phyloP scores from a whole-genome alignment of 495 filamentous ascomycete genomes.

The Penicillium cinerascens region DNA sequence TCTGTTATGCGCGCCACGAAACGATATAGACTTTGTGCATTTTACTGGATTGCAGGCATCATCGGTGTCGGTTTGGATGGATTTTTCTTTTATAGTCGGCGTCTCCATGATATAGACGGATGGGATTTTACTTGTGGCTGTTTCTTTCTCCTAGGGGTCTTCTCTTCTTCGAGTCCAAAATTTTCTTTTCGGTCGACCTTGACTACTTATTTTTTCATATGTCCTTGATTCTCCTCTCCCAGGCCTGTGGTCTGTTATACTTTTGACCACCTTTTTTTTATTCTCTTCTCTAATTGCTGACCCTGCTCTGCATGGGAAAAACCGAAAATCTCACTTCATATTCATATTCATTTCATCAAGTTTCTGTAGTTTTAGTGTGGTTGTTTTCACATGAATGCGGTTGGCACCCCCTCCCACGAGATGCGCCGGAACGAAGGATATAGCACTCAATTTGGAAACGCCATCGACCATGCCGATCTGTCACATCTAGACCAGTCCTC shows the following conservation, averaged over 20 bases:
- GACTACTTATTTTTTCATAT: slow-evolving; percentile 14
- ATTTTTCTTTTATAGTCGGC: slow-evolving; percentile 32
- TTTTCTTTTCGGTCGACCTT: slow-evolving; percentile 9
- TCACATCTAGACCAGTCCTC: background rate
- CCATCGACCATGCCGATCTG: background rate
- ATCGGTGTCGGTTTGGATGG: slow-evolving; percentile 28
- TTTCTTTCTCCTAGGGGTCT: slow-evolving; percentile 9
- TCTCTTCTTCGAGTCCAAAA: slow-evolving; percentile 16
- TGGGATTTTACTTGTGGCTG: slow-evolving; percentile 22
- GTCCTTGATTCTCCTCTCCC: slow-evolving; percentile 22
- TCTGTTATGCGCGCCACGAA: slow-evolving; percentile 41
- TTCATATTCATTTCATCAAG: background rate
- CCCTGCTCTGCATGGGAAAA: slow-evolving; percentile 6
- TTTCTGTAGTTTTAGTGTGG: background rate
- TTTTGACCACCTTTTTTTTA: slow-evolving; percentile 12
- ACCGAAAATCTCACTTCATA: slow-evolving; percentile 11
- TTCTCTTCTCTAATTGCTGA: slow-evolving; percentile 22
- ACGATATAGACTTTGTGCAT: slow-evolving; percentile 48
- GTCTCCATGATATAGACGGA: slow-evolving; percentile 36
- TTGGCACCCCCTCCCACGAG: background rate
- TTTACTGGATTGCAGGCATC: slow-evolving; percentile 34
- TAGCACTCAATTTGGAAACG: background rate
- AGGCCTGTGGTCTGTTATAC: slow-evolving; percentile 25
- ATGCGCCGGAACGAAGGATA: background rate
- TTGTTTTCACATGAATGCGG: background rate